phyloP scores from a whole-genome alignment of 768 basidiomycete genomes.

The Suillus lakei region DNA sequence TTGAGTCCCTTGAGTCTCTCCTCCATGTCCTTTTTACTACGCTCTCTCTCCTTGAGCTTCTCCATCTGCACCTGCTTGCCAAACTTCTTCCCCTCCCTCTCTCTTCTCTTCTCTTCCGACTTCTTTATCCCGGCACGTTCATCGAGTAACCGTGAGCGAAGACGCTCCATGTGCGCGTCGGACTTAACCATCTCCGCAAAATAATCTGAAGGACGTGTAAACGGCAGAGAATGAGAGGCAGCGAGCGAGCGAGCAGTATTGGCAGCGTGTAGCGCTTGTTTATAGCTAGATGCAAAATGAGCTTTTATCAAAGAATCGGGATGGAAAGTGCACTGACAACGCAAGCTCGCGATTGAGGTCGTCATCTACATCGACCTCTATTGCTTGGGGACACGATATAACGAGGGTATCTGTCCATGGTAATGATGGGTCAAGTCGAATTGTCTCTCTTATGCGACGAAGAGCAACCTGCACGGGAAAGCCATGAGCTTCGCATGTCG shows the following conservation, averaged over 20 bases:
- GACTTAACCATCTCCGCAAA: constrained; percentile 99
- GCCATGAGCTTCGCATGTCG: background rate
- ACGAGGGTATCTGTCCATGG: constrained; percentile 87
- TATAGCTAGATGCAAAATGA: constrained; percentile 66
- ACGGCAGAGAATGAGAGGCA: constrained; percentile 78
- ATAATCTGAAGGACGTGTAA: constrained; percentile 91
- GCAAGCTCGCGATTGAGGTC: constrained; percentile 95
- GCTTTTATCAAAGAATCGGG: background rate
- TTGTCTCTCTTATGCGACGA: constrained; percentile 78
- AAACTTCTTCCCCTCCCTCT: constrained; percentile 96
- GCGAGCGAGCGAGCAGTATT: constrained; percentile 77
- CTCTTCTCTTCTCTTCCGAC: constrained; percentile 87
- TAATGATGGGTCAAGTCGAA: constrained; percentile 72
- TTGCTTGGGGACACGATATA: constrained; percentile 71
- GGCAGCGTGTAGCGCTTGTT: constrained; percentile 90
- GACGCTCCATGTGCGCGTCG: constrained; percentile 97
- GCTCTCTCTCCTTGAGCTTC: constrained; percentile 89
- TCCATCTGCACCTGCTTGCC: constrained; percentile 98
- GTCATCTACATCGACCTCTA: constrained; percentile 80
- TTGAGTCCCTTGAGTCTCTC: constrained; percentile 87
- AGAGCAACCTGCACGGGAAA: constrained; percentile 62
- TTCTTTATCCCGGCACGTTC: constrained; percentile 89
- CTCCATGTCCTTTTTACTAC: constrained; percentile 89
- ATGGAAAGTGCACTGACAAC: constrained; percentile 57
- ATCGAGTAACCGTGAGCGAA: constrained; percentile 88